Conservation (phyloP, 2,329 filamentous ascomycete species). For the Colletotrichum chrysophilum region DNA sequence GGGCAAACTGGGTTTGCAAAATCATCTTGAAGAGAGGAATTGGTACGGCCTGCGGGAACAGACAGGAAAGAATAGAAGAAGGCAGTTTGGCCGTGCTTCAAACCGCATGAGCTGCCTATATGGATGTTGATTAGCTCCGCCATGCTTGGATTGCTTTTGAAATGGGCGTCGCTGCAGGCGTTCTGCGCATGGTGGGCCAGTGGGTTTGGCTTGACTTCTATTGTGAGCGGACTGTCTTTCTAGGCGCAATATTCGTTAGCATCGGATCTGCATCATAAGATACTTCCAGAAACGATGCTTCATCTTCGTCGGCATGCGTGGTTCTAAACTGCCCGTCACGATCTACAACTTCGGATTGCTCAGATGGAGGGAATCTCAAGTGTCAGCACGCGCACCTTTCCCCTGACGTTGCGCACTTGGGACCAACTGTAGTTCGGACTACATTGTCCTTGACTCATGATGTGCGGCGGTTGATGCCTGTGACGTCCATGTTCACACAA, state of each 20-base stretch:
- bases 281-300: neutral
- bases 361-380: neutral
- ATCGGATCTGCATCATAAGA: neutral
- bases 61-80: neutral
- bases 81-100: neutral
- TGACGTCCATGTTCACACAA: neutral
- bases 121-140: neutral
- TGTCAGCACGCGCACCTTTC: neutral
- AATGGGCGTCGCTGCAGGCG: neutral
- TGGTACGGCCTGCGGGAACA: neutral
- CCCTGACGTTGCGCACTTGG: neutral
- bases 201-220: neutral
- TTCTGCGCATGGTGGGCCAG: neutral
- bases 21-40: neutral
- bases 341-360: neutral
- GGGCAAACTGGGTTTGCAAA: neutral
- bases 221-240: neutral
- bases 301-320: neutral
- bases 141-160: neutral
- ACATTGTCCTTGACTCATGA: neutral
- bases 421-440: neutral
- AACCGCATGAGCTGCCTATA: neutral
- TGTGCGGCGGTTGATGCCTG: neutral
- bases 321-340: neutral
- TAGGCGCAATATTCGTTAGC: neutral